Conservation (phyloP, 805 yeast genomes). For the Metschnikowia chrysomelidarum region DNA sequence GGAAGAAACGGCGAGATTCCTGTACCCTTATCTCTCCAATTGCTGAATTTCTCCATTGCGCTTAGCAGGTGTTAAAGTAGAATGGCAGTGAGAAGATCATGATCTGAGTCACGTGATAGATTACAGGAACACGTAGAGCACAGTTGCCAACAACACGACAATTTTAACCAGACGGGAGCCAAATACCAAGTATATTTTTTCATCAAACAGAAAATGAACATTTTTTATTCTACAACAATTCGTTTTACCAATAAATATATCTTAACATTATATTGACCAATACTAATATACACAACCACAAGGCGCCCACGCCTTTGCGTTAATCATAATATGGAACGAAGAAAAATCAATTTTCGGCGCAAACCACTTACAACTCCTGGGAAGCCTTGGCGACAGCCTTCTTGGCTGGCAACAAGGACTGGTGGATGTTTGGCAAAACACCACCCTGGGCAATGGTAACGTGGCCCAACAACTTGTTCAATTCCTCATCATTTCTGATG, state of each 20-base stretch:
- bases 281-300: slow-evolving; percentile 24
- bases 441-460: slow-evolving; percentile 62
- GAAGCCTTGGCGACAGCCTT: slow-evolving; percentile 24
- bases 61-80: background rate
- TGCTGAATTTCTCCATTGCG: slow-evolving; percentile 50
- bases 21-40: slow-evolving; percentile 86
- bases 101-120: slow-evolving; percentile 4
- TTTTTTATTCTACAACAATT: background rate
- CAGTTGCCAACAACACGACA: background rate
- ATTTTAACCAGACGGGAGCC: background rate
- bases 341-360: slow-evolving; percentile 22
- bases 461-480: slow-evolving; percentile 53
- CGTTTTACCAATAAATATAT: slow-evolving; percentile 12
- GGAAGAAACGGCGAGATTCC: slow-evolving; percentile 93
- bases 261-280: slow-evolving; percentile 24
- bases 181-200: background rate
- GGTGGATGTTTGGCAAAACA: slow-evolving; percentile 51
- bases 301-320: slow-evolving; percentile 21
- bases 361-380: slow-evolving; percentile 23
- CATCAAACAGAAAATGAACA: too few species aligned
- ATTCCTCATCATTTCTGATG: slow-evolving; percentile 52
- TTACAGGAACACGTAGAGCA: slow-evolving; percentile 1
- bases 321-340: slow-evolving; percentile 21
- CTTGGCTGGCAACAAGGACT: slow-evolving; percentile 43
- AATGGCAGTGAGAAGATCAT: background rate